Evolutionary conservation across 345 rosid genomes (phyloP).

Genomic region (Citrus sinensis): DNA sequence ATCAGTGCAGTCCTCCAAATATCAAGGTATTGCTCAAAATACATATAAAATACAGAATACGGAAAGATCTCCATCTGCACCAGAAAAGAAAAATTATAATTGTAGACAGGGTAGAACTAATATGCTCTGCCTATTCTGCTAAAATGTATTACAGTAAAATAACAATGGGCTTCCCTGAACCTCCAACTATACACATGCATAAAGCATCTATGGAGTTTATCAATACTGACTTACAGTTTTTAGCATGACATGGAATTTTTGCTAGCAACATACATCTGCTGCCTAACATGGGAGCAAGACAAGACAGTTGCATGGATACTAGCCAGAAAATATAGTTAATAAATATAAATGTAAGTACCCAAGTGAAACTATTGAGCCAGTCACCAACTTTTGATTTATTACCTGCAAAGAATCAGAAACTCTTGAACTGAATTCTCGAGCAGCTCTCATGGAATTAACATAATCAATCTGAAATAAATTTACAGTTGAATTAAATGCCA

Average conservation of each 20-base stretch:
- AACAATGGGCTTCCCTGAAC: neutral
- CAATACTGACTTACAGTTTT: neutral
- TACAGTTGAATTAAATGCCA: neutral
- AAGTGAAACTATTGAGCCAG: neutral
- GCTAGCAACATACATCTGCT: neutral
- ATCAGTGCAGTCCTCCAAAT: constrained; percentile 95
- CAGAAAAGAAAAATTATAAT: constrained; percentile 13
- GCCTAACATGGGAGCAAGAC: neutral
- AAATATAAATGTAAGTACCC: neutral
- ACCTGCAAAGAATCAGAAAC: constrained; percentile 83
- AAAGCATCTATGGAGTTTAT: neutral
- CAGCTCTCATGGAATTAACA: constrained; percentile 92
- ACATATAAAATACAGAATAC: constrained; percentile 96
- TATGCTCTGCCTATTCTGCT: constrained; percentile 1
- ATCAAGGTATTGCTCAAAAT: constrained; percentile 96
- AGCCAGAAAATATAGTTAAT: neutral
- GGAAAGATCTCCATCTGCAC: constrained; percentile 96
- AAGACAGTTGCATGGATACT: neutral
- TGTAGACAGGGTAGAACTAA: neutral
- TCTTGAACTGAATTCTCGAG: constrained; percentile 73
- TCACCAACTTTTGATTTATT: constrained; percentile 10
- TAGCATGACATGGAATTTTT: neutral
- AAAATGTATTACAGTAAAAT: neutral
- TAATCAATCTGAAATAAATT: constrained; percentile 57
- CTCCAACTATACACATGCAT: neutral